Base-by-base conservation (phyloP, 2,329 filamentous ascomycete genomes). In the Colletotrichum destructivum region DNA sequence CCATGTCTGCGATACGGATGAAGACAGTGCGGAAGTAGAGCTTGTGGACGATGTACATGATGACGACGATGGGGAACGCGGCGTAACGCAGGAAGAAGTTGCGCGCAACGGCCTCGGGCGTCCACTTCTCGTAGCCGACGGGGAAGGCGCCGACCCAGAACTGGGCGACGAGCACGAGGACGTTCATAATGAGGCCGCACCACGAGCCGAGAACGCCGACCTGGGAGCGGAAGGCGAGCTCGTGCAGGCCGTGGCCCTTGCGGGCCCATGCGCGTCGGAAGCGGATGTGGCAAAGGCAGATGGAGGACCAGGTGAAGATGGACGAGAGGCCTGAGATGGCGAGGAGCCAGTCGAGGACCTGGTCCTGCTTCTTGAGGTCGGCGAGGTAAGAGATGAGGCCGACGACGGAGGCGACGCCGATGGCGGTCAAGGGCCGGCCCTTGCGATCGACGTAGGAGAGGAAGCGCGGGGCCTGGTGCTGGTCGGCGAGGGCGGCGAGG, bases 241-340 rank as follows among this genome's bases (percentile, higher is more conserved):
- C 93, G 66, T 90, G 86, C 46, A 95, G 84, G n/a, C 84, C 87
- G 79, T 92, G 92, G 55, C 93, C 93, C 73, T 91, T 89, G 15
- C 83, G 78, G 55, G 85, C 86, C 94, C 94, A 97, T n/a, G 91
- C 94, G 35, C 84, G 84, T 74, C 95, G 94, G 88, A 98, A 98
- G 67, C 95, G 94, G 78, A 98, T 97, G 82, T 98, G 95, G 31
- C 92, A 90, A n/a, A 97, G 84, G 81, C 94, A 97, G 80, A 98
- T 96, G 75, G 93, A 93, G 66, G 87, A 90, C 93, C 93, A 95
- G 6, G 92, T 95, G 84, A 95, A 93, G 79, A 94, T 88, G 51
- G 88, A 91, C 15, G 90, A 92, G 18, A 94, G 85, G 55, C 90
- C 92, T 5, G 91, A 92, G 57, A 93, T 85, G 62, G 92, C 88